Evolutionary conservation across 495 filamentous ascomycete species (phyloP), one percentile per base, ranked within the genome.

Genomic region (Neurospora sp.): DNA sequence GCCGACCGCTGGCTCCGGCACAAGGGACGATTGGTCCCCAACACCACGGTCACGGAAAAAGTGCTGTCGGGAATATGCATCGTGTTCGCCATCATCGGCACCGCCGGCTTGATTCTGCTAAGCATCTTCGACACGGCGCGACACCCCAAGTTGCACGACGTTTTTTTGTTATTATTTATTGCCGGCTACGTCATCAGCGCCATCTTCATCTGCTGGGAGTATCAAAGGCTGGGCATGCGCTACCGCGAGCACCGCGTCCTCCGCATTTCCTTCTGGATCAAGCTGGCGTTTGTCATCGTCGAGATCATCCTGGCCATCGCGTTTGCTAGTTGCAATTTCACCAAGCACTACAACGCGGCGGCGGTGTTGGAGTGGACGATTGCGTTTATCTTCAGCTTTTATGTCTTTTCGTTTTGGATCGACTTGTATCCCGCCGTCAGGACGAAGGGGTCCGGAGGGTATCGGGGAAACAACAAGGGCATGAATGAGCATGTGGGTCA

Each of bases 351-450:
- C 73, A 87, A 92, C 78, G 73, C 82, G 2, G 89, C 84, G 17
- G 90, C 90, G 0, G 83, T 91, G 17, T 78, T 93, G 40, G 85
- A 86, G 78, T 98, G 94, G 94, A 74, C 90, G 70, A 91, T 99
- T 73, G 90, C 94, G 31, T 90, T 98, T 75, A 84, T 98, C 74
- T 99, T 97, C 83, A 94, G 91, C 10, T 91, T 93, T 76, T 98
- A 96, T 80, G 84, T 97, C 53, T 87, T 97, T 68, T 94, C 92
- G 45, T 98, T 97, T 83, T 88, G 92, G 70, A 83, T 98, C 77
- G 96, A 99, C 79, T 85, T 99, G 44, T 83, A 93, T 70, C 96
- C 96, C 0, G 93, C 94, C 22, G 85, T 92, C 3, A 84, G 87
- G 16, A 93, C 88, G 4, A 91, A 90, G 68, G 70, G 59, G 41